Conservation (phyloP, 306 rosid genomes). For the Castanospermum australe region DNA sequence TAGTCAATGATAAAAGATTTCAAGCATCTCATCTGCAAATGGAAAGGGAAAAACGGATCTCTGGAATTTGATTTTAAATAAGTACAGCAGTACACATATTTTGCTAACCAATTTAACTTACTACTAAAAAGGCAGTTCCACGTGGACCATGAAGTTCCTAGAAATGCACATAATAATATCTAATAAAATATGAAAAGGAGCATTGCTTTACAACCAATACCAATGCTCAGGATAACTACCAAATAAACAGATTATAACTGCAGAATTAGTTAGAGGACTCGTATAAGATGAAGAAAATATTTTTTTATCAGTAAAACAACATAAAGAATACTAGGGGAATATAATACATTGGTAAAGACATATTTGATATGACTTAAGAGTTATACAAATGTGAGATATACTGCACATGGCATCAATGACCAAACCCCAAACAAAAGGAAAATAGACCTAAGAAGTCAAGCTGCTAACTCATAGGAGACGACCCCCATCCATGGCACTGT, state of each 20-base stretch:
- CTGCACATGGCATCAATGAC: no score
- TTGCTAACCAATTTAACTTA: neutral
- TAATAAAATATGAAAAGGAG: neutral
- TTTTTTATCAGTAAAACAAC: neutral
- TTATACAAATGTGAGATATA: neutral
- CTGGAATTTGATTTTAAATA: neutral
- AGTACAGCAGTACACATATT: constrained; percentile 5
- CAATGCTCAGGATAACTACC: neutral
- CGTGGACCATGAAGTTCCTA: neutral
- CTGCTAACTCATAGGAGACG: neutral
- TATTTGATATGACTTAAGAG: neutral
- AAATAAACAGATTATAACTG: neutral
- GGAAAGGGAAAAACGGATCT: neutral
- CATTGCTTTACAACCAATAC: neutral
- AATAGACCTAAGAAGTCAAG: neutral
- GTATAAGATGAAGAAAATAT: neutral
- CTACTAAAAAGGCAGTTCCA: neutral
- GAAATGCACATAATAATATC: neutral
- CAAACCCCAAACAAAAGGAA: no score
- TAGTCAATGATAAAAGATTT: neutral
- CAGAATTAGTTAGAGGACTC: neutral
- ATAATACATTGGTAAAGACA: neutral
- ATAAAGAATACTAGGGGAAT: neutral
- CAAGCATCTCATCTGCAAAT: neutral
- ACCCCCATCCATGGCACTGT: neutral